These are phyloP conservation scores for Lentinus tigrinus DNA, from an alignment of 768 basidiomycete genomes.

Conservation along the genomic window DNA sequence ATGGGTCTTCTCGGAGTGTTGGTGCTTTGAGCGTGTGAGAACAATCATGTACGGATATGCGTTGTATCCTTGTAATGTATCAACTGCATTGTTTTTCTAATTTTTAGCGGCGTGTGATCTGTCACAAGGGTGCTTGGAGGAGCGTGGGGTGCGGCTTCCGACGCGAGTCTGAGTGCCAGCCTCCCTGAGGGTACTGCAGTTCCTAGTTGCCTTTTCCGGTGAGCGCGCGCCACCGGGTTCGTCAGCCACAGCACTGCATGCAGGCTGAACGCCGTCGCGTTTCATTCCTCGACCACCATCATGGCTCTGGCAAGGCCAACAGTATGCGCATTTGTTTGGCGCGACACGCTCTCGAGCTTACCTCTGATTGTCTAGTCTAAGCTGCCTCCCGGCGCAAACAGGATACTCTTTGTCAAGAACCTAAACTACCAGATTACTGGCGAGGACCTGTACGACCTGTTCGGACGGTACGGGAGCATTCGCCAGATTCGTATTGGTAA, in stretches of 20 bases:
- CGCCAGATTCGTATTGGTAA: constrained; percentile 94
- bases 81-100: no score
- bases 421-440: constrained; percentile 91
- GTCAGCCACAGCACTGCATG: not conserved
- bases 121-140: no score
- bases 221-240: not conserved
- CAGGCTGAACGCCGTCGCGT: no score
- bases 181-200: no score
- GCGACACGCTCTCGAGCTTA: not conserved
- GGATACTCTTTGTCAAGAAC: constrained; percentile 92
- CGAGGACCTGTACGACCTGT: constrained; percentile 94
- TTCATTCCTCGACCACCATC: constrained; percentile 14
- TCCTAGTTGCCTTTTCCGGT: not conserved
- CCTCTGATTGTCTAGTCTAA: constrained; percentile 54
- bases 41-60: no score
- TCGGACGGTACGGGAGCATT: constrained; percentile 95
- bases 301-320: constrained; percentile 75
- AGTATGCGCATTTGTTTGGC: constrained; percentile 38
- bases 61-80: no score
- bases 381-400: constrained; percentile 88
- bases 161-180: no score
- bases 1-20: not conserved
- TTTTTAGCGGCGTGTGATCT: no score
- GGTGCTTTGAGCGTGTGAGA: not conserved
- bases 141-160: no score